Conservation (phyloP, 164 flowering plant genomes). For the Stephania japonica region DNA sequence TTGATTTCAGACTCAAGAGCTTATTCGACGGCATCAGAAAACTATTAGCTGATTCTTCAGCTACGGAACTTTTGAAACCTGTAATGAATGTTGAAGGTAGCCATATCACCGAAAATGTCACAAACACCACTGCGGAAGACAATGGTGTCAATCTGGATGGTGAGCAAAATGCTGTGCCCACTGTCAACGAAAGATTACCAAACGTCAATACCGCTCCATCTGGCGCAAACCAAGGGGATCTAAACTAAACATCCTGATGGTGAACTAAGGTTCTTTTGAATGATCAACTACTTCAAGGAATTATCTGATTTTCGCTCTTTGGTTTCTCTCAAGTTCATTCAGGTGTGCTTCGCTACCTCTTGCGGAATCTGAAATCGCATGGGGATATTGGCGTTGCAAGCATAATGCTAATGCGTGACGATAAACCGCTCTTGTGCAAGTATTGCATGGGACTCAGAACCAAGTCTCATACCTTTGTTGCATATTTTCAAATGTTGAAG, state of each 20-base stretch:
- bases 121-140: slow-evolving; percentile 21
- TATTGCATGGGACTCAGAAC: not conserved
- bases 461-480: not conserved
- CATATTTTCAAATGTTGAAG: not conserved
- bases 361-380: too few species aligned
- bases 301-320: too few species aligned
- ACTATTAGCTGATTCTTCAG: slow-evolving; percentile 46
- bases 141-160: slow-evolving; percentile 33
- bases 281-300: too few species aligned
- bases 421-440: too few species aligned
- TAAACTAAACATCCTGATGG: too few species aligned
- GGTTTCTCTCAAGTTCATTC: too few species aligned
- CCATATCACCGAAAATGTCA: slow-evolving; percentile 46
- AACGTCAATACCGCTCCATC: too few species aligned
- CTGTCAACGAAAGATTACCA: slow-evolving; percentile 12
- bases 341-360: too few species aligned
- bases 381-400: too few species aligned
- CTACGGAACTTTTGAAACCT: slow-evolving; percentile 44
- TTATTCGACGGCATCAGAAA: slow-evolving; percentile 61
- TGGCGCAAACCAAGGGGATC: too few species aligned
- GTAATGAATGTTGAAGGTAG: slow-evolving; percentile 25
- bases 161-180: slow-evolving; percentile 24
- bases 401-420: not conserved
- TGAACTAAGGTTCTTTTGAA: too few species aligned
- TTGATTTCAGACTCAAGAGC: slow-evolving; percentile 57